A percentile compares a stretch with the other conserved stretches of the same genome.
Evolutionary conservation across 768 basidiomycete species (phyloP).

Genomic region (Suillus cothurnatus): DNA sequence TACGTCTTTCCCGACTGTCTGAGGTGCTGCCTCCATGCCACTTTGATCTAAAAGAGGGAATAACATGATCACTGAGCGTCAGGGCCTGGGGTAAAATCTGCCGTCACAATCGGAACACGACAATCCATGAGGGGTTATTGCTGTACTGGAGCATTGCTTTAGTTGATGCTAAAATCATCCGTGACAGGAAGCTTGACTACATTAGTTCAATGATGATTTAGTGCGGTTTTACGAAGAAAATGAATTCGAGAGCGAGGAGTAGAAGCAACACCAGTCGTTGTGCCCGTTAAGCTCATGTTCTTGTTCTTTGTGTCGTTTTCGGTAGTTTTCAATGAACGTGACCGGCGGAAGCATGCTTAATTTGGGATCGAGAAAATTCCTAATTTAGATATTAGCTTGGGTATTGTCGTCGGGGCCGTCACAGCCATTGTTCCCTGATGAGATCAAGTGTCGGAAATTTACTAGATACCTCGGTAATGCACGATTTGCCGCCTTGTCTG

Average conservation of each 20-base stretch:
- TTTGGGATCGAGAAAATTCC: background rate
- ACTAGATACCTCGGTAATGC: background rate
- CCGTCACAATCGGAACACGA: background rate
- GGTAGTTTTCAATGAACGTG: background rate
- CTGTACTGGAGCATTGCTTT: background rate
- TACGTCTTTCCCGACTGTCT: background rate
- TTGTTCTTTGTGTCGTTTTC: background rate
- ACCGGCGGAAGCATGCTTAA: constrained; percentile 6
- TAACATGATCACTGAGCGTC: background rate
- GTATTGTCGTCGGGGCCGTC: background rate
- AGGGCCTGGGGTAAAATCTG: background rate
- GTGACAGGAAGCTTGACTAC: background rate
- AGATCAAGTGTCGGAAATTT: background rate
- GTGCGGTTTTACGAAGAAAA: background rate
- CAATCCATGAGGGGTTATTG: background rate
- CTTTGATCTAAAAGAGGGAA: background rate
- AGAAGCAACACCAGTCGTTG: background rate
- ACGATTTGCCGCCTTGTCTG: constrained; percentile 14
- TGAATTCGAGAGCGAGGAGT: background rate
- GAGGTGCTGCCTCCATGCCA: background rate
- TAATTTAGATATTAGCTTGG: background rate
- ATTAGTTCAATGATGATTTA: background rate
- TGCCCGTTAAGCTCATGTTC: background rate
- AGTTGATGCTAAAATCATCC: background rate
- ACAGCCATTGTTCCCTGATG: constrained; percentile 7